These are phyloP conservation scores for Candida andamanensis DNA, from an alignment of 805 yeast genomes.

Conservation along the genomic window DNA sequence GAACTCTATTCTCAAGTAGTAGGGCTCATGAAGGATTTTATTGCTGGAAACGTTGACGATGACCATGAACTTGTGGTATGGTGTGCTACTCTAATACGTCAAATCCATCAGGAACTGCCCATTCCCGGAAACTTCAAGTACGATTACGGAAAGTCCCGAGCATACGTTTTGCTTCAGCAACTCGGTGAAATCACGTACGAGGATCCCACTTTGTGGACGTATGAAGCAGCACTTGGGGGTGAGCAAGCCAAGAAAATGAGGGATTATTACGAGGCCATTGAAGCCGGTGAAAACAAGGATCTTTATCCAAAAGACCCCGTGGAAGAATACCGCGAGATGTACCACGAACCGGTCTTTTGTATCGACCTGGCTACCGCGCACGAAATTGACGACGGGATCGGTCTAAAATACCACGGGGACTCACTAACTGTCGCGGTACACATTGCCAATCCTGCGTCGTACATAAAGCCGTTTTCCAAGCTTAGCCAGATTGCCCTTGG, in stretches of 20 bases:
- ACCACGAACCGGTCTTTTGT: slow-evolving; percentile 61
- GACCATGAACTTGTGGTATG: slow-evolving; percentile 44
- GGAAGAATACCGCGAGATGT: slow-evolving; percentile 31
- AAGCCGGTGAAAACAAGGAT: slow-evolving; percentile 9
- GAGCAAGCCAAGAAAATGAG: not conserved
- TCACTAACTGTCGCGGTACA: slow-evolving; percentile 50
- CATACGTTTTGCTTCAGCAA: slow-evolving; percentile 43
- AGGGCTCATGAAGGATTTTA: slow-evolving; percentile 47
- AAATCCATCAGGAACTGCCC: slow-evolving; percentile 15
- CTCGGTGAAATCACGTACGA: slow-evolving; percentile 21
- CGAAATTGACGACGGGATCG: slow-evolving; percentile 92
- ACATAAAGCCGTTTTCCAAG: slow-evolving; percentile 36
- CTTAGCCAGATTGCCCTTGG: slow-evolving; percentile 54
- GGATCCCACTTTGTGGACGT: slow-evolving; percentile 53
- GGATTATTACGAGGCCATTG: slow-evolving; percentile 2
- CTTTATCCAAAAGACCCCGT: slow-evolving; percentile 28
- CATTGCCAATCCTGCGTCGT: slow-evolving; percentile 85
- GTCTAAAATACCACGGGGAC: slow-evolving; percentile 38
- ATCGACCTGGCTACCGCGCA: slow-evolving; percentile 77
- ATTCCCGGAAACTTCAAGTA: slow-evolving; percentile 7
- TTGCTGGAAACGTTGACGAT: slow-evolving; percentile 48
- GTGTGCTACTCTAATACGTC: slow-evolving; percentile 30
- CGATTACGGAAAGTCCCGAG: slow-evolving; percentile 50
- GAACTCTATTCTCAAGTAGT: slow-evolving; percentile 31
- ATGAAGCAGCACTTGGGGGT: slow-evolving; percentile 7